Evolutionary conservation across 169 alveolate species (phyloP).

Genomic region (Eimeria mitis): DNA sequence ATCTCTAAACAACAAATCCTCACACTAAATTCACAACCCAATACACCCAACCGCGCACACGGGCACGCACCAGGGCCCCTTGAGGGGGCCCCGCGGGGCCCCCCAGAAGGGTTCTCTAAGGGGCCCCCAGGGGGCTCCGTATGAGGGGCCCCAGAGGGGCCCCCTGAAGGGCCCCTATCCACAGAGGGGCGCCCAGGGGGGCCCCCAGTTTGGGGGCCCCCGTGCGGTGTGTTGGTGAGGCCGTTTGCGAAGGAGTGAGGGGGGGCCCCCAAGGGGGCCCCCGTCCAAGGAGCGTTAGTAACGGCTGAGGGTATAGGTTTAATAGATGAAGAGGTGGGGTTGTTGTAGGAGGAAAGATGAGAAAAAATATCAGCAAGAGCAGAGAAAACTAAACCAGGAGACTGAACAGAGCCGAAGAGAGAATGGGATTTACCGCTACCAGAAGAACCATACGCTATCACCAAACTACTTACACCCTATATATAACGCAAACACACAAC

Average conservation of each 20-base stretch:
- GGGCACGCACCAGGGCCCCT: neutral
- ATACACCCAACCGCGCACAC: neutral
- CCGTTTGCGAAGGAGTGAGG: too few relatives aligned
- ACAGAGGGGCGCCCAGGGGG: neutral
- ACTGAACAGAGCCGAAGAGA: constrained; percentile 57
- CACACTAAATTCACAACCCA: constrained; percentile 49
- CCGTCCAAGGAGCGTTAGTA: neutral
- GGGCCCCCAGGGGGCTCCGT: neutral
- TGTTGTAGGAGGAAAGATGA: constrained; percentile 74
- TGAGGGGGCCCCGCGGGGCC: neutral
- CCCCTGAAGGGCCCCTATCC: neutral
- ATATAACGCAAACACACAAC: neutral
- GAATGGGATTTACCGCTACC: constrained; percentile 70
- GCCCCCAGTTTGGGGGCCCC: neutral
- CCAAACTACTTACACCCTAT: constrained; percentile 76
- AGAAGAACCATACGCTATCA: constrained; percentile 38
- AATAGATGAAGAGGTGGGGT: neutral
- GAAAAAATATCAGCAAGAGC: constrained; percentile 65
- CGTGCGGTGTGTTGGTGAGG: neutral
- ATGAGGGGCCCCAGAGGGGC: neutral
- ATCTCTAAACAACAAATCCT: constrained; percentile 53
- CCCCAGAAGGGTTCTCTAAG: too few relatives aligned
- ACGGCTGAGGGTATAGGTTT: neutral
- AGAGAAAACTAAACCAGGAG: constrained; percentile 55
- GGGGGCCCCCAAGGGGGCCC: neutral